phyloP scores from a whole-genome alignment of 2,329 filamentous ascomycete species.

The Fusarium decemcellulare region DNA sequence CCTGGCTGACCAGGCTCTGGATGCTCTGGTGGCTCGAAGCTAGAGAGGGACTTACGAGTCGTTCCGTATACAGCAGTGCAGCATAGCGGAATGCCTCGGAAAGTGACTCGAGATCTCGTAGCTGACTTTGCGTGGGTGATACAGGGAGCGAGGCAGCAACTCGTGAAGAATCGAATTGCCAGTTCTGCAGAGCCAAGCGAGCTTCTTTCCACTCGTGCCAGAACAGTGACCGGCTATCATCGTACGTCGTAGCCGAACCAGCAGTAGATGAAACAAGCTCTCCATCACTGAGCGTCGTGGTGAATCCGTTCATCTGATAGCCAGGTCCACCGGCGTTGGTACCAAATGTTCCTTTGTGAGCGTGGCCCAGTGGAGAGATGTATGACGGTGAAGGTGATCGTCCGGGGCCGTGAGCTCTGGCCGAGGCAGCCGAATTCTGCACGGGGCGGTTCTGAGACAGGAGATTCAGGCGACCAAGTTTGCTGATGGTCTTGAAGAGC shows the following conservation, averaged over 20 bases:
- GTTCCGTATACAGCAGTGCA: slow-evolving; percentile 90
- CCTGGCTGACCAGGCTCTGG: slow-evolving; percentile 85
- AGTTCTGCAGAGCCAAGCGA: slow-evolving; percentile 81
- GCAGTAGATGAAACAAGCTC: slow-evolving; percentile 62
- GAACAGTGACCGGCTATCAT: slow-evolving; percentile 76
- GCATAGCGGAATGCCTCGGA: slow-evolving; percentile 93
- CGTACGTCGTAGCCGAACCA: slow-evolving; percentile 61
- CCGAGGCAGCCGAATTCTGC: slow-evolving; percentile 50
- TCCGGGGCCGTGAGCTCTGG: slow-evolving; percentile 29
- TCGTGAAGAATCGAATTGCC: slow-evolving; percentile 78
- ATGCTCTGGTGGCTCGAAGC: slow-evolving; percentile 83
- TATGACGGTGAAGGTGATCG: slow-evolving; percentile 57
- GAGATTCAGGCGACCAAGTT: slow-evolving; percentile 87
- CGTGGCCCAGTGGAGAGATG: slow-evolving; percentile 57
- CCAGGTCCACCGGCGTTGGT: slow-evolving; percentile 41
- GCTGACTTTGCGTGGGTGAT: slow-evolving; percentile 70
- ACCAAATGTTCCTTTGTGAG: slow-evolving; percentile 56
- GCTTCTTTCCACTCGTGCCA: slow-evolving; percentile 91
- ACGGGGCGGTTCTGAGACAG: slow-evolving; percentile 79
- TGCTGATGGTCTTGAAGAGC: slow-evolving; percentile 88
- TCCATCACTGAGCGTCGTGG: slow-evolving; percentile 68
- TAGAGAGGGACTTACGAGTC: slow-evolving; percentile 82
- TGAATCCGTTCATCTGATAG: slow-evolving; percentile 69
- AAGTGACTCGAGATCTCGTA: slow-evolving; percentile 83
- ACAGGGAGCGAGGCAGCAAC: slow-evolving; percentile 66